Base-by-base conservation (phyloP, 1,284 basidiomycete genomes). In the Leccinum subatratum region DNA sequence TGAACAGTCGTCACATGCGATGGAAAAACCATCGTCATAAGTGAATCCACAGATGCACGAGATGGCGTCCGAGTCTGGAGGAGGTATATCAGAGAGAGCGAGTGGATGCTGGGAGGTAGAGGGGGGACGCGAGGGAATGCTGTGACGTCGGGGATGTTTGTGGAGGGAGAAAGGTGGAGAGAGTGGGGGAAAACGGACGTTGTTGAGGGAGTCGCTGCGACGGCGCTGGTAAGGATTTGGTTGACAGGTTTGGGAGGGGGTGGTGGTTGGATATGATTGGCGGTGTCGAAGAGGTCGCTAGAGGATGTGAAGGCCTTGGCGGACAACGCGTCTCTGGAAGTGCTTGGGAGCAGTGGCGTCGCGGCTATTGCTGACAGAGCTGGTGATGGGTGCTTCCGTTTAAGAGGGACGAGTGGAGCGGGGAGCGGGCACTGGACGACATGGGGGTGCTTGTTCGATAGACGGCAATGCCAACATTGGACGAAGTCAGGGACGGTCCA, bases 11-110 rank as follows among this genome's bases (percentile, higher is more conserved):
- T 97, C 96, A 78, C 95, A 98, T 30, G 93, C 93, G 67, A 97
- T 94, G 18, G 91, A 93, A 79, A 94, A 95, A 18, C 95, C 95
- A 75, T 96, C 94, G 79, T 96, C 95, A 72, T 89, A 85, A 57
- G 85, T 80, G 68, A 81, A 82, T 5, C 85, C 87, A 73, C 93
- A 94, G 63, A 93, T 91, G 74, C 93, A 94, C 60, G 81, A 79
- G 66, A 90, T 88, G 61, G 81, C 77, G 34, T 84, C 83, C 45
- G 77, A 72, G 68, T 82, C 82, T 30, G 77, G 69, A 34, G 74
- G 71, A n/a, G 72, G 72, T 54, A 39, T 64, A 22, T 70, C 67
- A 1, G 73, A 60, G 34, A 68, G 67, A 1, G 70, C 3, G 30
- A 63, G 68, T 1, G 68, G 70, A 4, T 68, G 72, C 57, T 73